Conservation (phyloP, 202 grass and related monocot genomes). For the Miscanthus sacchariflorus region DNA sequence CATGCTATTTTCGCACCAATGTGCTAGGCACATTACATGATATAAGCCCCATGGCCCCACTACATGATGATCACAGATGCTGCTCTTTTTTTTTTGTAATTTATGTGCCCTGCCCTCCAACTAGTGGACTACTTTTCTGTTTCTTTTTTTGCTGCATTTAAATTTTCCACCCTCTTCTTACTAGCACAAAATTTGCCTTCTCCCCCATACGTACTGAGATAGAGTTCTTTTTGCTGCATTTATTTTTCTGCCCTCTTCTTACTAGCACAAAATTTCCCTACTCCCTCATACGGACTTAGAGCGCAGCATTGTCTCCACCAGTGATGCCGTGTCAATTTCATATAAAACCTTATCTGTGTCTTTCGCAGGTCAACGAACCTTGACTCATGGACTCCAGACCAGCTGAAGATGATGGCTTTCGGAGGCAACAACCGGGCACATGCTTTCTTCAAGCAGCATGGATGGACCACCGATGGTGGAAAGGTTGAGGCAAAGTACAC, state of each 20-base stretch:
- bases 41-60: neutral
- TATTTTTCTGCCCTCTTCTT: neutral
- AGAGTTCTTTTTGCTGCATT: neutral
- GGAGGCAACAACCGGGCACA: slow-evolving; percentile 81
- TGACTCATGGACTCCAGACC: slow-evolving; percentile 82
- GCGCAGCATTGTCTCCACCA: neutral
- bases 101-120: neutral
- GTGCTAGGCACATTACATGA: neutral
- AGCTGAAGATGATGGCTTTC: slow-evolving; percentile 87
- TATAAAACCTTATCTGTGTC: neutral
- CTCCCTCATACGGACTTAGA: neutral
- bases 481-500: slow-evolving; percentile 83
- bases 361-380: slow-evolving; percentile 65
- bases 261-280: neutral
- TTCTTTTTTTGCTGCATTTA: neutral
- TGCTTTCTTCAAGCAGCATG: slow-evolving; percentile 90
- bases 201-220: neutral
- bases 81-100: neutral
- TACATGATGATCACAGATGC: neutral
- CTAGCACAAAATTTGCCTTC: neutral
- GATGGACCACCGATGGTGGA: slow-evolving; percentile 64
- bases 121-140: neutral
- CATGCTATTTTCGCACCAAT: neutral
- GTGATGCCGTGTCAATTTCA: neutral
- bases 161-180: neutral